Percentiles rank a stretch among this genome's conserved stretches.
Evolutionary conservation across 345 rosid species (phyloP).

Genomic region (Lagerstroemia speciosa): DNA sequence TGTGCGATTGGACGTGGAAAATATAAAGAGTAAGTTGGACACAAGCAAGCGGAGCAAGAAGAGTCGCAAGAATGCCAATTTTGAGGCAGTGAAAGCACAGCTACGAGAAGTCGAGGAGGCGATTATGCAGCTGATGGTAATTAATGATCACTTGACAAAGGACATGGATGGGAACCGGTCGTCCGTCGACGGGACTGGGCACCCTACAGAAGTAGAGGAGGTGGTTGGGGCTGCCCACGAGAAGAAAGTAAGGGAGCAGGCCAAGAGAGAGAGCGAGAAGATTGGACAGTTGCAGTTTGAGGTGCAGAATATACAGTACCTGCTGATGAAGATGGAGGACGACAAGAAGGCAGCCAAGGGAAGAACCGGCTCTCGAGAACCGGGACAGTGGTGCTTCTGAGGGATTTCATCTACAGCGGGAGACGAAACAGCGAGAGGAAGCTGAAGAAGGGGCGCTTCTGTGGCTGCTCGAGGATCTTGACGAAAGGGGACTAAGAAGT

Average conservation of each 20-base stretch:
- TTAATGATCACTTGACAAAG: slow-evolving; percentile 40
- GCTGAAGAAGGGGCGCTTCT: slow-evolving; percentile 54
- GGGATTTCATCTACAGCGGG: slow-evolving; percentile 55
- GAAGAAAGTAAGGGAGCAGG: slow-evolving; percentile 45
- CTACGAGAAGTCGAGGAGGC: slow-evolving; percentile 62
- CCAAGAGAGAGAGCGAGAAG: slow-evolving; percentile 62
- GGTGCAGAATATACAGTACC: slow-evolving; percentile 58
- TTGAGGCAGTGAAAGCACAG: slow-evolving; percentile 45
- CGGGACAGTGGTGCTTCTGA: slow-evolving; percentile 46
- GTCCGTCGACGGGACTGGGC: slow-evolving; percentile 10
- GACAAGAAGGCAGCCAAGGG: slow-evolving; percentile 40
- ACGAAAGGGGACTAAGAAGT: slow-evolving; percentile 33
- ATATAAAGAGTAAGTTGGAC: slow-evolving; percentile 58
- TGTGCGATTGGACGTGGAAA: slow-evolving; percentile 50
- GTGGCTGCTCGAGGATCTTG: slow-evolving; percentile 60
- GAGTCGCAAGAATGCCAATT: slow-evolving; percentile 39
- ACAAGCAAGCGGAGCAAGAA: slow-evolving; percentile 45
- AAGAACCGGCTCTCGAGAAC: slow-evolving; percentile 35
- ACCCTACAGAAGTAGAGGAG: slow-evolving; percentile 26
- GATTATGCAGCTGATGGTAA: slow-evolving; percentile 41
- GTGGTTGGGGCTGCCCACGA: slow-evolving; percentile 16
- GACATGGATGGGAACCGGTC: slow-evolving; percentile 35
- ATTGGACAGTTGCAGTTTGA: slow-evolving; percentile 62
- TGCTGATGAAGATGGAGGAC: slow-evolving; percentile 63
- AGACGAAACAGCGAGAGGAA: slow-evolving; percentile 32